These are phyloP conservation scores for Juglanconis oblonga DNA, from an alignment of 2,329 filamentous ascomycete species.

Conservation along the genomic window DNA sequence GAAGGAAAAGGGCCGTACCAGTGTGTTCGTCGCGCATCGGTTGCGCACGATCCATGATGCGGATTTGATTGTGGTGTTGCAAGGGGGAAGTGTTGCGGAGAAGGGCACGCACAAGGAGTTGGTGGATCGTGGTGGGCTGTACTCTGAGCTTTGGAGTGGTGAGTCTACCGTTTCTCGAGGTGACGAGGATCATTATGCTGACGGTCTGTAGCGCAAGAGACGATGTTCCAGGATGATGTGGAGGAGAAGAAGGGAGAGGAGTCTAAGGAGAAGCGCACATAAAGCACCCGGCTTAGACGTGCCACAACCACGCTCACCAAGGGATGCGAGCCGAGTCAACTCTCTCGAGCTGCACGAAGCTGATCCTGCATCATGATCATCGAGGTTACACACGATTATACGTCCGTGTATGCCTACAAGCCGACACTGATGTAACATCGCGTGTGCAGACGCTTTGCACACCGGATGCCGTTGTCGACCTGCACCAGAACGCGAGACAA, in stretches of 20 bases:
- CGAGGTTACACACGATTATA: too few relatives aligned
- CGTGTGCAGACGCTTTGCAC: too few relatives aligned
- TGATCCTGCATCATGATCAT: too few relatives aligned
- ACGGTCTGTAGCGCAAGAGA: slow-evolving; percentile 56
- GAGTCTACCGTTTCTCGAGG: slow-evolving; percentile 34
- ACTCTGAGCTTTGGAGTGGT: slow-evolving; percentile 89
- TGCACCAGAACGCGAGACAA: too few relatives aligned
- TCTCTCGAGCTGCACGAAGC: too few relatives aligned
- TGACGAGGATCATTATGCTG: slow-evolving; percentile 8
- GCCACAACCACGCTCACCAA: too few relatives aligned
- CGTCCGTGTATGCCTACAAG: too few relatives aligned
- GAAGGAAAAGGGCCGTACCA: slow-evolving; percentile 83
- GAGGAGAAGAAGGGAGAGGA: slow-evolving; percentile 35
- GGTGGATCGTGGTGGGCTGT: slow-evolving; percentile 74
- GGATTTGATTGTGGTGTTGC: slow-evolving; percentile 87
- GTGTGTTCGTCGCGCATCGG: slow-evolving; percentile 91
- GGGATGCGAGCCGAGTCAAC: too few relatives aligned
- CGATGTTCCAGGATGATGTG: slow-evolving; percentile 49
- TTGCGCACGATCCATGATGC: slow-evolving; percentile 91
- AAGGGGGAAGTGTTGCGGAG: slow-evolving; percentile 81
- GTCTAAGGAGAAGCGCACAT: slow-evolving; percentile 49
- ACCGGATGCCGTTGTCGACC: too few relatives aligned
- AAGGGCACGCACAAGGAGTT: slow-evolving; percentile 83
- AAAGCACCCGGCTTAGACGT: background rate
- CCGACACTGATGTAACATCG: too few relatives aligned